Conservation (phyloP, 257 asterid genomes). For the Petrea volubilis region DNA sequence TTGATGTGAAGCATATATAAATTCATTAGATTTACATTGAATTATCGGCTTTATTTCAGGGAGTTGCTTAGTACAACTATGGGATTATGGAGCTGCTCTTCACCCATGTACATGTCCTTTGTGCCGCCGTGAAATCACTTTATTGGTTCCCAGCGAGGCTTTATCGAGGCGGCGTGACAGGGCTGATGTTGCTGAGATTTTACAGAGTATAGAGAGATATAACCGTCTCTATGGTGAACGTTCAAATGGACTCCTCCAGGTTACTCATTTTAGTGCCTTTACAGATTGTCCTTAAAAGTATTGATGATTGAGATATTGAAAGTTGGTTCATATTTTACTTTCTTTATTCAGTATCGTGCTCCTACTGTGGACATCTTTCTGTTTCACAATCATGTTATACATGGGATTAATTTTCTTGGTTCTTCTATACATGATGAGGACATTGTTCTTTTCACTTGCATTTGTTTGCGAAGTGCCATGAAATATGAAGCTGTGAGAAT, state of each 20-base stretch:
- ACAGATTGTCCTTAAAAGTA: neutral
- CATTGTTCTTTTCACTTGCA: neutral
- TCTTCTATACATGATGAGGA: neutral
- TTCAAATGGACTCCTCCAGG: constrained; percentile 70
- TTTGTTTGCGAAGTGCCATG: neutral
- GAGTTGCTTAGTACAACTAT: constrained; percentile 74
- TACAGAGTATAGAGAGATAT: constrained; percentile 67
- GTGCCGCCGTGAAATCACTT: constrained; percentile 85
- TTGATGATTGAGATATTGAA: neutral
- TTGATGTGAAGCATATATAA: neutral
- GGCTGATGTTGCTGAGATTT: constrained; percentile 51
- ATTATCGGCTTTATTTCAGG: constrained; percentile 32
- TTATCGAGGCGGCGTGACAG: constrained; percentile 43
- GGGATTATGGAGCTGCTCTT: constrained; percentile 82
- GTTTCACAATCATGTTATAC: neutral
- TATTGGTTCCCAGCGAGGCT: constrained; percentile 83
- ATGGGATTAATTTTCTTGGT: neutral
- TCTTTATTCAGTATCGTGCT: neutral
- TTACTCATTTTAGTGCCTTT: constrained; percentile 23
- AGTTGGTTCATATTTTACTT: neutral
- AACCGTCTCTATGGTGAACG: constrained; percentile 73
- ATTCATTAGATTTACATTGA: neutral
- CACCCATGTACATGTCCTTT: constrained; percentile 88
- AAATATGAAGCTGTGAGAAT: neutral
- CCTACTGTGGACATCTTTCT: neutral